Conservation (phyloP, 305 asterid species). For the Fraxinus ornus region DNA sequence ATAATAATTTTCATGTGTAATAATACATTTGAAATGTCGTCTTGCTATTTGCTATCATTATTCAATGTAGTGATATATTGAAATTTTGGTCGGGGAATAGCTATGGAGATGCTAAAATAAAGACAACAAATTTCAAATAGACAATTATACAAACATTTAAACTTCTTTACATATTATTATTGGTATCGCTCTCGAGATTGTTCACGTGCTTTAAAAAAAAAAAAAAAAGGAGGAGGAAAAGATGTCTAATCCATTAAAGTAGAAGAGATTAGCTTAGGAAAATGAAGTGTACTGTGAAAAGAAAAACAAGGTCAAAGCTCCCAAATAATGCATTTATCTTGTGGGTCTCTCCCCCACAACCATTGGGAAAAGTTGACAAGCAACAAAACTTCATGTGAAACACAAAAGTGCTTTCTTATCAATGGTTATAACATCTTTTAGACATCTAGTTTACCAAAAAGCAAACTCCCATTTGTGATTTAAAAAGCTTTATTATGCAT, state of each 20-base stretch:
- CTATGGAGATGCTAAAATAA: background rate
- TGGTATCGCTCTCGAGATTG: background rate
- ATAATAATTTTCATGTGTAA: no score
- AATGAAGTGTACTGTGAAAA: background rate
- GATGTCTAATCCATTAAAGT: background rate
- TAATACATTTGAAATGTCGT: background rate
- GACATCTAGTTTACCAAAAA: background rate
- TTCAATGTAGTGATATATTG: background rate
- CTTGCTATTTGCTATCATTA: background rate
- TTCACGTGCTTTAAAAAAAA: background rate
- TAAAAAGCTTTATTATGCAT: background rate
- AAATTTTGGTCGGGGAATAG: background rate
- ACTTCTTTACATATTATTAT: no score
- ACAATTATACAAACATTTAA: background rate
- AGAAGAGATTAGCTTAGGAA: background rate
- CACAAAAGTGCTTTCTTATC: background rate
- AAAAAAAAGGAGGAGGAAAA: no score
- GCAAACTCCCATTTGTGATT: background rate
- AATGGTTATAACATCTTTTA: background rate
- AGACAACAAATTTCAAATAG: background rate
- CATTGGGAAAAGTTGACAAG: background rate
- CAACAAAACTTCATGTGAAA: background rate
- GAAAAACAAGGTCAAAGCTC: background rate
- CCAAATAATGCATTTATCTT: background rate
- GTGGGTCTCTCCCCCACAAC: background rate